Base-by-base conservation (phyloP, 768 basidiomycete species). In the Mycena alexandri region DNA sequence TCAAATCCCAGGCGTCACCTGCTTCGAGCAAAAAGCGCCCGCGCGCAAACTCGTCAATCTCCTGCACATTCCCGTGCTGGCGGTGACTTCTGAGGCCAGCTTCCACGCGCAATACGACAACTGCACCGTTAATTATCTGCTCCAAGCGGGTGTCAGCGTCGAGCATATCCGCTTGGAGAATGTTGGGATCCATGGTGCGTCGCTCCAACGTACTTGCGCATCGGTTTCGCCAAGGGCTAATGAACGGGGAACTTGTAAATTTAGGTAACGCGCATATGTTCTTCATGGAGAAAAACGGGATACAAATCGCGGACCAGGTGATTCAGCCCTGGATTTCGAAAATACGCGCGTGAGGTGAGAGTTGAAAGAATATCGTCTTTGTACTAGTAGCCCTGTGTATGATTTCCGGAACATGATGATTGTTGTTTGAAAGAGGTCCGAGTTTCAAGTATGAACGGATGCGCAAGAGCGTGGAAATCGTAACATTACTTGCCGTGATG, bases 261-360 rank as follows among this genome's bases (percentile, higher is more conserved):
- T 63, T 54, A 61, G 81, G 81, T 36, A 82, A 82, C 52, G 81
- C 74, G 16, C 81, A 82, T 61, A 78, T 82, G 78, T 74, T 82
- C 53, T 81, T 82, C 65, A 81, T 82, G 80, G 81, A 82, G 51
- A 75, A 75, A 41, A 81, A 82, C 63, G 75, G 73, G 13, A 66
- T 78, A 38, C 75, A 77, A 46, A 80, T 82, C 43, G 80, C 72
- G 14, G 75, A 69, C 2, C 12, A 71, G 17, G 78, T 81, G 6
- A 75, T 82, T 21, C 65, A 75, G 41, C 72, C 74, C 9, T 82
- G 81, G 81, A 73, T 82, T 36, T 42, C 65, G 24, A 68, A 68
- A 22, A 71, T 71, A 56, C 34, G 50, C 11, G 25, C 22, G 11
- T 67, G 43, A 67, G 21, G 46, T 5, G 13, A 29, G 29, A 29